phyloP scores from a whole-genome alignment of 257 asterid genomes.

The Nicotiana obtusifolia region DNA sequence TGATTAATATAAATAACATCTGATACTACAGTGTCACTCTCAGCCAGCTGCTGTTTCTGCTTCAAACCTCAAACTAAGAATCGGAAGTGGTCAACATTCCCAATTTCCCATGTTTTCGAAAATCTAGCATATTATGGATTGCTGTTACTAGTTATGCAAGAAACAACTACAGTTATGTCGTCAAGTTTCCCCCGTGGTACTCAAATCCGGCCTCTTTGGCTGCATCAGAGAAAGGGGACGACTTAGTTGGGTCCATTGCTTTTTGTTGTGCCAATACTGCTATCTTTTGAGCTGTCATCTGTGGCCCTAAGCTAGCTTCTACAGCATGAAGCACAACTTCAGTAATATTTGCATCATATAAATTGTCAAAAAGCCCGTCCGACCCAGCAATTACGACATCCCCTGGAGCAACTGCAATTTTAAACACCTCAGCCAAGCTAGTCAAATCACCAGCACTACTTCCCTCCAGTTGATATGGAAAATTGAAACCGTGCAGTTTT shows the following conservation, averaged over 20 bases:
- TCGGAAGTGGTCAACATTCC: neutral
- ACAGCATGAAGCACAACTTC: slow-evolving; percentile 8
- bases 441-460: slow-evolving; percentile 7
- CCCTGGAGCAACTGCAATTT: slow-evolving; percentile 16
- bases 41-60: neutral
- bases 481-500: slow-evolving; percentile 6
- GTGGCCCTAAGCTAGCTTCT: slow-evolving; percentile 10
- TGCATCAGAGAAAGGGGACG: slow-evolving; percentile 15
- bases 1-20: too few relatives aligned
- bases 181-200: slow-evolving; percentile 14
- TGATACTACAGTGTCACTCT: neutral
- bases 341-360: slow-evolving; percentile 6
- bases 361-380: slow-evolving; percentile 18
- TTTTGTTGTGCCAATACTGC: slow-evolving; percentile 17
- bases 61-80: neutral
- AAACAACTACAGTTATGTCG: slow-evolving; percentile 10
- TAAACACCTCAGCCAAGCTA: slow-evolving; percentile 10
- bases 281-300: slow-evolving; percentile 12
- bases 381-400: slow-evolving; percentile 13
- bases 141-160: neutral
- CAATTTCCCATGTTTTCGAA: neutral
- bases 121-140: neutral
- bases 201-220: slow-evolving; percentile 12
- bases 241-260: slow-evolving; percentile 9
- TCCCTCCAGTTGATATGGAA: slow-evolving; percentile 11